Percentiles rank a stretch among this genome's conserved stretches.
Evolutionary conservation across 2,329 filamentous ascomycete genomes (phyloP).

Genomic region (Clonostachys chloroleuca): DNA sequence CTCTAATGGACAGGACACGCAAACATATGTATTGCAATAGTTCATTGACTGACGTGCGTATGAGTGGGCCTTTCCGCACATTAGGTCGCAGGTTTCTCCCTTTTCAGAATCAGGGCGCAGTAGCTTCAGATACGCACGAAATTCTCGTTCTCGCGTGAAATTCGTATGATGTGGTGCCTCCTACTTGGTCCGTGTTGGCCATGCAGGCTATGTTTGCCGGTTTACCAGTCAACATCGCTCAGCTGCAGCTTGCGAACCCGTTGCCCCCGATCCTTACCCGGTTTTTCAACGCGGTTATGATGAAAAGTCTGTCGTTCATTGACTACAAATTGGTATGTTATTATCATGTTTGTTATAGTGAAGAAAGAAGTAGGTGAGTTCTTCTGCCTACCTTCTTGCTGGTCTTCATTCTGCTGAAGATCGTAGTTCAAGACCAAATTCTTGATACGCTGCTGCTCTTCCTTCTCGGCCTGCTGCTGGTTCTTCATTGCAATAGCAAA

Average conservation of each 20-base stretch:
- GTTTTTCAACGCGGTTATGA: constrained; percentile 52
- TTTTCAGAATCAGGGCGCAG: no score
- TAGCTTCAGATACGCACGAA: no score
- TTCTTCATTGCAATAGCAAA: constrained; percentile 96
- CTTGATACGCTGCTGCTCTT: constrained; percentile 98
- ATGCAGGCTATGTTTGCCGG: background rate
- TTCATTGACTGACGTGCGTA: no score
- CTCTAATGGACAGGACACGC: no score
- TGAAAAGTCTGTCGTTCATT: constrained; percentile 45
- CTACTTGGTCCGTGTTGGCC: no score
- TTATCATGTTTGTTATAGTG: constrained; percentile 25
- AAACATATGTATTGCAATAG: no score
- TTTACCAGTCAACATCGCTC: constrained; percentile 92
- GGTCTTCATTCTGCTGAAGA: constrained; percentile 75
- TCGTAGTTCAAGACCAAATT: constrained; percentile 96
- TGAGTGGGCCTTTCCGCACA: no score
- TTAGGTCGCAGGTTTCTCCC: no score
- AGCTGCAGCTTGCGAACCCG: constrained; percentile 87
- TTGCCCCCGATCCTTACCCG: constrained; percentile 65
- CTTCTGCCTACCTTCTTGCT: constrained; percentile 63
- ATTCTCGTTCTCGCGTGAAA: no score
- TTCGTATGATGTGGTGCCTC: no score
- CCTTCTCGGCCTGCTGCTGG: constrained; percentile 89
- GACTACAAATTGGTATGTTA: constrained; percentile 36
- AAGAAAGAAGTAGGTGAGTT: constrained; percentile 26